phyloP scores from a whole-genome alignment of 192 early-diverging fungal species.

The Chytriomyces sp. region DNA sequence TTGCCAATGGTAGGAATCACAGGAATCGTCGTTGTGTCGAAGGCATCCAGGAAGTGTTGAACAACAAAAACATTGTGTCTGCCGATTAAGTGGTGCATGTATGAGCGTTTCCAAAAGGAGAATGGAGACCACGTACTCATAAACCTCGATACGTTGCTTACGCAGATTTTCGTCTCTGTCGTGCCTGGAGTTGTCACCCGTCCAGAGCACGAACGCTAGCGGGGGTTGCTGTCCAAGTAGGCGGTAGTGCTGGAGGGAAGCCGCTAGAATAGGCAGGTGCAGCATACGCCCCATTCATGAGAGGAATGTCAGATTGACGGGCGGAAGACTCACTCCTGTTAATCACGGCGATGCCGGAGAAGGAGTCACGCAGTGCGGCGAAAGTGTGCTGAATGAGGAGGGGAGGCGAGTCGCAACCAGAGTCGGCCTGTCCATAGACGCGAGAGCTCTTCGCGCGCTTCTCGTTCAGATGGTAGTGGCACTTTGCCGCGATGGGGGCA shows the following conservation, averaged over 20 bases:
- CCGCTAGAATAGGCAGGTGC: too few relatives aligned
- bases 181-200: slow-evolving; percentile 51
- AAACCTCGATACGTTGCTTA: slow-evolving; percentile 30
- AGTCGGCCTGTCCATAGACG: slow-evolving; percentile 15
- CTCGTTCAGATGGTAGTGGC: slow-evolving; percentile 5
- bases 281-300: not conserved
- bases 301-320: not conserved
- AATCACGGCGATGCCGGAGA: not conserved
- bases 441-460: not conserved
- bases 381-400: slow-evolving; percentile 26
- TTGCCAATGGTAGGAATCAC: slow-evolving; percentile 52
- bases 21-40: slow-evolving; percentile 28
- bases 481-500: not conserved
- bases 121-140: not conserved
- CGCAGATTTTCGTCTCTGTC: slow-evolving; percentile 44
- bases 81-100: not conserved
- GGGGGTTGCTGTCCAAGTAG: too few relatives aligned
- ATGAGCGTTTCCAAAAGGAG: not conserved
- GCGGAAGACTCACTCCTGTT: not conserved
- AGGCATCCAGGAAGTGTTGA: slow-evolving; percentile 23
- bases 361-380: not conserved
- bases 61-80: slow-evolving; percentile 39
- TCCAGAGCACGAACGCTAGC: slow-evolving; percentile 45
- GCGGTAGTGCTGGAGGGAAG: not conserved
- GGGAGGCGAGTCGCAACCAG: slow-evolving; percentile 32